These are phyloP conservation scores for Rhizopus sp. DNA, from an alignment of 371 early-diverging fungal species.

Conservation along the genomic window DNA sequence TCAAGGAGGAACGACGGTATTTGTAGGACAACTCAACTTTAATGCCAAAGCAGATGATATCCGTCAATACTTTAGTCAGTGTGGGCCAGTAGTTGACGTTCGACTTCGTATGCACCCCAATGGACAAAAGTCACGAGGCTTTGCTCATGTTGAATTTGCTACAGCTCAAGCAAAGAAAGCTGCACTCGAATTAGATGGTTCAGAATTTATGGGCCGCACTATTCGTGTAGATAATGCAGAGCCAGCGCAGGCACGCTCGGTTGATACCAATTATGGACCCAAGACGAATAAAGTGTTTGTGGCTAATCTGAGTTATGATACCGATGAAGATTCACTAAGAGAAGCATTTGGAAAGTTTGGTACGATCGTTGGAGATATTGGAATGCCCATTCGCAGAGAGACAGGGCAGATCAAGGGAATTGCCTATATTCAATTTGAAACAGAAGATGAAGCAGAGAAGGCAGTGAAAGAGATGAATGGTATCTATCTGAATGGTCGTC, in stretches of 20 bases:
- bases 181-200: slow-evolving; percentile 67
- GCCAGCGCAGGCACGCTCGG: slow-evolving; percentile 30
- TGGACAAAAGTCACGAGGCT: slow-evolving; percentile 70
- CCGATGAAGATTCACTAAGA: slow-evolving; percentile 87
- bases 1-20: slow-evolving; percentile 54
- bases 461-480: slow-evolving; percentile 67
- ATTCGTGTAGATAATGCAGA: slow-evolving; percentile 60
- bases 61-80: slow-evolving; percentile 56
- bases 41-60: slow-evolving; percentile 67
- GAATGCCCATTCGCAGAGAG: slow-evolving; percentile 38
- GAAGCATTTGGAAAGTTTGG: slow-evolving; percentile 54
- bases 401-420: slow-evolving; percentile 68
- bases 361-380: slow-evolving; percentile 42
- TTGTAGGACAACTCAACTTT: slow-evolving; percentile 74
- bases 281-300: slow-evolving; percentile 82
- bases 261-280: slow-evolving; percentile 43
- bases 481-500: slow-evolving; percentile 62
- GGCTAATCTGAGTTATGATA: slow-evolving; percentile 90
- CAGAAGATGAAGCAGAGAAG: slow-evolving; percentile 58
- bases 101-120: slow-evolving; percentile 68
- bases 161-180: slow-evolving; percentile 57
- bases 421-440: slow-evolving; percentile 68
- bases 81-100: slow-evolving; percentile 67
- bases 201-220: slow-evolving; percentile 68
- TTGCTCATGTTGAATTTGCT: slow-evolving; percentile 71